Evolutionary conservation across 176 grass and related monocot genomes (phyloP), one percentile per base, ranked within the genome.

Genomic region (Zoysia japonica): DNA sequence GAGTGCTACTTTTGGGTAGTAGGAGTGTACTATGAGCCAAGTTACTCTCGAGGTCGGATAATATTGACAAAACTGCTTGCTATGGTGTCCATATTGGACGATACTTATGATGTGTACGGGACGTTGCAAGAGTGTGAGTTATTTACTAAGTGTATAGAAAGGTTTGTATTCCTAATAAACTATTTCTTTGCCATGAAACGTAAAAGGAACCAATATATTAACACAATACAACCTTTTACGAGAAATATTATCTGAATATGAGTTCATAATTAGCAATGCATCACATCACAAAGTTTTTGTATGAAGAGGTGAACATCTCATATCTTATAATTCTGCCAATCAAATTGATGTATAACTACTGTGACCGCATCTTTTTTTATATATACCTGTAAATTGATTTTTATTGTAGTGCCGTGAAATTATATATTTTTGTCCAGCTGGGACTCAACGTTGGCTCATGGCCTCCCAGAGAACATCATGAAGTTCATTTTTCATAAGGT

Each of bases 1-100:
- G 71, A 74, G 3, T 74, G 71, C 71, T 74, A 74, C 9, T 74
- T 56, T 19, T 74, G 71, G 71, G 9, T 74, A 5, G 37, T 42
- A 19, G 71, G 51, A 19, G 71, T 40, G 42, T 74, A 56, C 10
- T 74, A 11, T 12, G 71, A 59, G 44, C 71, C 71, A 28, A 5
- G 17, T 43, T 59, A 57, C 16, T 57, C 71, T 12, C 38, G 53
- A 44, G 40, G 4, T 1, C 71, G 39, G 11, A 20, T 59, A 43
- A 74, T 74, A 59, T 44, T 59, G 10, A 7, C 71, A 74, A 42
- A 20, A 14, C 48, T 74, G 4, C 15, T 74, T 3, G 71, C 71
- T 2, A 43, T 59, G 12, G 4, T 74, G 1, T 44, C 71, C 9
- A 20, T 74, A 1, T 10, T 59, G 16, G 71, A 74, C 1, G 71